Evolutionary conservation across 306 rosid genomes (phyloP).

Genomic region (Corylus avellana): DNA sequence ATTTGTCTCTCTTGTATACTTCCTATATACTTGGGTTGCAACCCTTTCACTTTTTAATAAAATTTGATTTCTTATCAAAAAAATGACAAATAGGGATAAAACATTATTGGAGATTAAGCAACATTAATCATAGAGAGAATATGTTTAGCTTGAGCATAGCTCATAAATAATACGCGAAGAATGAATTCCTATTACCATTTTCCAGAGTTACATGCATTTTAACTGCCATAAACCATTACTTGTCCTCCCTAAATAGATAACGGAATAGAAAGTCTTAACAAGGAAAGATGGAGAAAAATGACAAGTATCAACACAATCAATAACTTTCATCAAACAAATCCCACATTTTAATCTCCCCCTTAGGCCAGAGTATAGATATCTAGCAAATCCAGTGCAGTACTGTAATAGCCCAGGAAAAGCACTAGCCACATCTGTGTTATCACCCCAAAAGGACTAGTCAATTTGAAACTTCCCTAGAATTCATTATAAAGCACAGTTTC

Average conservation of each 20-base stretch:
- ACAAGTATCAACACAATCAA: background rate
- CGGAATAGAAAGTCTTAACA: background rate
- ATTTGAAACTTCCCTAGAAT: no score
- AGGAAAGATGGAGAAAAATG: background rate
- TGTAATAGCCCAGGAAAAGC: no score
- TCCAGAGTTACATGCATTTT: background rate
- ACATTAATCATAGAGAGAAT: background rate
- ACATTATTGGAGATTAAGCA: background rate
- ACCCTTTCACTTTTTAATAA: no score
- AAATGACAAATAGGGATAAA: no score
- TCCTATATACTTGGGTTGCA: no score
- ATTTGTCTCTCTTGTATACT: no score
- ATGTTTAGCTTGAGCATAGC: background rate
- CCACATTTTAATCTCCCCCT: background rate
- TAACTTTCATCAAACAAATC: background rate
- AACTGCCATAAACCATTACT: background rate
- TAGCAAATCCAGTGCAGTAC: background rate
- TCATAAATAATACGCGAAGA: conserved; percentile 7
- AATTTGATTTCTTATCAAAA: no score
- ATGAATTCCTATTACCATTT: conserved; percentile 8
- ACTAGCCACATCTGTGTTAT: no score
- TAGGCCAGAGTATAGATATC: background rate
- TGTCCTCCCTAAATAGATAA: background rate
- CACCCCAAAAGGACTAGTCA: no score
- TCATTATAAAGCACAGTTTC: no score